phyloP scores from a whole-genome alignment of 1,284 basidiomycete species.

The Papiliotrema terrestris region DNA sequence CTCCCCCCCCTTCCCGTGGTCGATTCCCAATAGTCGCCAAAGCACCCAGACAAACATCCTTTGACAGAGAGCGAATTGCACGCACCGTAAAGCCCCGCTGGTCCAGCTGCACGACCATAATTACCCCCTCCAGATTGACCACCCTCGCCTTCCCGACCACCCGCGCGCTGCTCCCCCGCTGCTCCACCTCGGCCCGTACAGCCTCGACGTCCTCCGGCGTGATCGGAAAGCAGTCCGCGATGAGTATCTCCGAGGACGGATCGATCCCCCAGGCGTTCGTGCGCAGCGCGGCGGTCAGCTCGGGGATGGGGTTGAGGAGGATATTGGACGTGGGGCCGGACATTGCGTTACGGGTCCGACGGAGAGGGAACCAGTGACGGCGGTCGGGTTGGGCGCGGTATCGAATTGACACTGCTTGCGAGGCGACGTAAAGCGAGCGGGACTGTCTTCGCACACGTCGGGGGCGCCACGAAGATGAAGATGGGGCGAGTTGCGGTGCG shows the following conservation, averaged over 20 bases:
- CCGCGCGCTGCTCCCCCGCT: slow-evolving; percentile 8
- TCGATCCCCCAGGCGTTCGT: slow-evolving; percentile 34
- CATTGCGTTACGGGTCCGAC: too few species aligned
- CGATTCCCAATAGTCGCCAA: too few species aligned
- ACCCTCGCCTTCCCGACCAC: slow-evolving; percentile 25
- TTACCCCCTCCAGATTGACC: slow-evolving; percentile 15
- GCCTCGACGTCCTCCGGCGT: slow-evolving; percentile 19
- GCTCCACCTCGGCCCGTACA: slow-evolving; percentile 8
- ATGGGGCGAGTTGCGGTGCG: too few species aligned
- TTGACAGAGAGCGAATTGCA: slow-evolving; percentile 1
- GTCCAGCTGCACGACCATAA: slow-evolving; percentile 23
- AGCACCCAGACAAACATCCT: too few species aligned
- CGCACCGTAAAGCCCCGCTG: slow-evolving; percentile 38
- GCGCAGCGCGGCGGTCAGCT: slow-evolving; percentile 28
- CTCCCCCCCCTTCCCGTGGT: too few species aligned
- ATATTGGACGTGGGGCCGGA: slow-evolving; percentile 24
- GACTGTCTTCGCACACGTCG: too few species aligned
- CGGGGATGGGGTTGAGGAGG: slow-evolving; percentile 35
- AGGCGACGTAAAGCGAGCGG: not conserved
- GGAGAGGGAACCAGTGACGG: too few species aligned
- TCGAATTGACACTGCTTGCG: too few species aligned
- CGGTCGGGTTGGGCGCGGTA: not conserved
- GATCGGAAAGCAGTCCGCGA: slow-evolving; percentile 26
- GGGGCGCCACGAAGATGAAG: too few species aligned
- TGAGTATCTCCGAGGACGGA: slow-evolving; percentile 11